Percentiles rank a stretch among this genome's conserved stretches.
Evolutionary conservation across 192 early-diverging fungal species (phyloP).

Genomic region (Coemansia sp.): DNA sequence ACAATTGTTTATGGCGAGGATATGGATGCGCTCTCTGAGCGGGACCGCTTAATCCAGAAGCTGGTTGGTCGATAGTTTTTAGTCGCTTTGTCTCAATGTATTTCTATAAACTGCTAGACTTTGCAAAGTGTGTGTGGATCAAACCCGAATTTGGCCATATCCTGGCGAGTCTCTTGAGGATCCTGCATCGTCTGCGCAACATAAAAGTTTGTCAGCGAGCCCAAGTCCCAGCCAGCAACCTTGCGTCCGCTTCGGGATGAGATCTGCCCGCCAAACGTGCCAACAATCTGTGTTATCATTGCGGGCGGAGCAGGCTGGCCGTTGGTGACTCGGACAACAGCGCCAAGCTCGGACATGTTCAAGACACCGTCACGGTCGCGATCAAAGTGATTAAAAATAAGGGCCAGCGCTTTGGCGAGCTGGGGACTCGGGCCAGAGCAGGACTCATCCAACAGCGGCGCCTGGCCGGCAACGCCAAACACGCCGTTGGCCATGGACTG

Average conservation of each 20-base stretch:
- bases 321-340: conserved; percentile 40
- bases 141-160: conserved; percentile 50
- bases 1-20: conserved; percentile 51
- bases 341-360: conserved; percentile 29
- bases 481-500: conserved; percentile 26
- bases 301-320: conserved; percentile 29
- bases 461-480: conserved; percentile 28
- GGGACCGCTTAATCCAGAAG: conserved; percentile 34
- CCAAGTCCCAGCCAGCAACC: conserved; percentile 32
- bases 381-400: conserved; percentile 47
- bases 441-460: conserved; percentile 33
- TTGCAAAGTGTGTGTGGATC: conserved; percentile 35
- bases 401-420: conserved; percentile 35
- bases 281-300: conserved; percentile 36
- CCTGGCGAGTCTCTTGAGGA: conserved; percentile 47
- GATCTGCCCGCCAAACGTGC: conserved; percentile 40
- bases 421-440: conserved; percentile 41
- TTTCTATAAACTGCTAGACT: conserved; percentile 4
- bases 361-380: conserved; percentile 52
- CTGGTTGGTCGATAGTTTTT: conserved; percentile 16
- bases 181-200: conserved; percentile 49
- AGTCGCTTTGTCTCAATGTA: not conserved
- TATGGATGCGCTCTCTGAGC: conserved; percentile 35
- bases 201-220: conserved; percentile 42
- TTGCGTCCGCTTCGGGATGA: conserved; percentile 21